Evolutionary conservation across 2,329 filamentous ascomycete species (phyloP), one percentile per base, ranked within the genome.

Genomic region (Rhynchosporium secalis): DNA sequence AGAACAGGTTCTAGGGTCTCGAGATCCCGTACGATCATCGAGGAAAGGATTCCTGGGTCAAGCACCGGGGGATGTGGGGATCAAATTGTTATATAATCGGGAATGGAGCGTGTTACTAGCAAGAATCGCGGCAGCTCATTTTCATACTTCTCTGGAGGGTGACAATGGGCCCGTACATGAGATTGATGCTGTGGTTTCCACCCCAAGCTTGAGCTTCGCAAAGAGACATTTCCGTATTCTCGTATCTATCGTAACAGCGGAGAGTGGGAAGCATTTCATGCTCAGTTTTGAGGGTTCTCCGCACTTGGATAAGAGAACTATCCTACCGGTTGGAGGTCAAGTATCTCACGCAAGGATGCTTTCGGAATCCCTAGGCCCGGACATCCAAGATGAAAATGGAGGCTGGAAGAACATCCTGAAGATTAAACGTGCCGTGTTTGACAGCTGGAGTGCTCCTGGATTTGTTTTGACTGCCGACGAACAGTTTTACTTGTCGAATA

Each of bases 381-480:
- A 6, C 31, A 40, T 43, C 20, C 28, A 41, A 5, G 36, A 8
- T 3, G 26, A 8, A 40, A 45, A 36, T 31, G 52, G 57, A 10
- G 15, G 40, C 12, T 15, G 58, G 3, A 51, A 55, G 46, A 56
- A 60, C 38, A 62, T 66, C 41, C 26, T 43, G n/a, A 46, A 56
- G 38, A 51, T 71, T 20, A 68, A 68, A 43, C 62, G 49, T 12
- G 62, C 65, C 10, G 58, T 71, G 1, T 70, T 71, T 28, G 67
- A 70, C 29, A 67, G 62, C 36, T 61, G 57, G 43, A 45, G 63
- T n/a, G 59, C 52, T 0, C 46, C 58, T 4, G 66, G 59, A 4
- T 70, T 65, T 43, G 58, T 71, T 29, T 28, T 69, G 6, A 65
- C 63, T n/a, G 58, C 49, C 5, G 68, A 70, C 36, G 68, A 62